Conservation (phyloP, 2,329 filamentous ascomycete species). For the Calonectria henricotiae region DNA sequence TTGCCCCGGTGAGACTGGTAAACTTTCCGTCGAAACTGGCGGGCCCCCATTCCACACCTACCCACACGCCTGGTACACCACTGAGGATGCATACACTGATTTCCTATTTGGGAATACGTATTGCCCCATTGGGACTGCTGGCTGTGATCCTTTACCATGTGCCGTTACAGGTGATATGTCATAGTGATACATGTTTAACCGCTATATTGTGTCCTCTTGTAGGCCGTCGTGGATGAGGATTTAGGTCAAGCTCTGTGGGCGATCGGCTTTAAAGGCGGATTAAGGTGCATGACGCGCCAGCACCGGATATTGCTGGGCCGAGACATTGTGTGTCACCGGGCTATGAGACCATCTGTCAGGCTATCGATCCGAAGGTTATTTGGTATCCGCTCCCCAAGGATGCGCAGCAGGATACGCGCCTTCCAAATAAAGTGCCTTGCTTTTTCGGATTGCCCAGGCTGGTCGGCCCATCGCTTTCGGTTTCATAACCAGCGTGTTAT, state of each 20-base stretch:
- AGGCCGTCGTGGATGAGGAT: not conserved
- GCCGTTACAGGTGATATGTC: not conserved
- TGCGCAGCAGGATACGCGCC: not conserved
- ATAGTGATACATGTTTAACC: not conserved
- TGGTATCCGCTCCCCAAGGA: not conserved
- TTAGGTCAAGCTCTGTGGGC: not conserved
- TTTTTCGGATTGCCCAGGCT: constrained; percentile 14
- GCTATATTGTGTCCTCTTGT: not conserved
- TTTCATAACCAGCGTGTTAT: not conserved
- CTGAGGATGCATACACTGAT: constrained; percentile 49
- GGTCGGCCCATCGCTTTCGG: not conserved
- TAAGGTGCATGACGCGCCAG: not conserved
- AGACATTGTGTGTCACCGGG: constrained; percentile 12
- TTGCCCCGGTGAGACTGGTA: not conserved
- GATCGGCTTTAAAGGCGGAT: constrained; percentile 16
- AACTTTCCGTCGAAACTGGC: constrained; percentile 24
- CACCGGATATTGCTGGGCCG: not conserved
- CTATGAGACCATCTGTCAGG: constrained; percentile 5
- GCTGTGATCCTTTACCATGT: constrained; percentile 7
- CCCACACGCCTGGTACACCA: constrained; percentile 21
- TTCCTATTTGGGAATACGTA: constrained; percentile 49
- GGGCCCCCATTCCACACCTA: constrained; percentile 25
- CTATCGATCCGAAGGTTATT: constrained; percentile 5
- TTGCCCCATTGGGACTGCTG: constrained; percentile 42
- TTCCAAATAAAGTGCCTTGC: constrained; percentile 1